phyloP scores from a whole-genome alignment of 2,329 filamentous ascomycete genomes.

The Diaporthe sp. region DNA sequence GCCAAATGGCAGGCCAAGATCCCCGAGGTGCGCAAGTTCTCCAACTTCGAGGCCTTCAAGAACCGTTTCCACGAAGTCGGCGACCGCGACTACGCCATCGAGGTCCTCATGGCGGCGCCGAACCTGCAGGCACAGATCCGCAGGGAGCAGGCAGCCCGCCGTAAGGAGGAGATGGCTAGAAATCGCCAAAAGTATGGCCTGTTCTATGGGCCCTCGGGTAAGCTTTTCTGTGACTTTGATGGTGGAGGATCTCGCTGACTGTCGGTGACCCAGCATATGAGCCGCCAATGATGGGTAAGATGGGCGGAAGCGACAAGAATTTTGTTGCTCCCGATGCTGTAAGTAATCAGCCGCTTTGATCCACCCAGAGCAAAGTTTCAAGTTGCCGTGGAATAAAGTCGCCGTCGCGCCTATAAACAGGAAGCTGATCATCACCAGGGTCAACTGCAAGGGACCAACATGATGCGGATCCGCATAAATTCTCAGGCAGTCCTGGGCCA shows the following conservation, averaged over 20 bases:
- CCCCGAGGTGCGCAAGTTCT: conserved; percentile 17
- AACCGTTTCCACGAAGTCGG: conserved; percentile 1
- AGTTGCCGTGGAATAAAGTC: neutral
- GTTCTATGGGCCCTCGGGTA: neutral
- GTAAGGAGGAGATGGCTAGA: conserved; percentile 26
- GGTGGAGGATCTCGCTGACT: neutral
- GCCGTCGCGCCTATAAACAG: neutral
- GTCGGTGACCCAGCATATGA: neutral
- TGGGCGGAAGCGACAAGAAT: conserved; percentile 10
- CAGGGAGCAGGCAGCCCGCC: conserved; percentile 19
- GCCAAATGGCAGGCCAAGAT: conserved; percentile 21
- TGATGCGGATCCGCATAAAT: conserved; percentile 27
- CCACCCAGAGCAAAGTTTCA: neutral
- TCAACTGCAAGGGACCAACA: conserved; percentile 14
- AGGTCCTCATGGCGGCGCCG: conserved; percentile 16
- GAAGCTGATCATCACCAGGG: conserved; percentile 1
- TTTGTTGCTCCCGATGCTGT: conserved; percentile 11
- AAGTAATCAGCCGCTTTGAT: neutral
- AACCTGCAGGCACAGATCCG: conserved; percentile 19
- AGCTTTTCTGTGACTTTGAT: neutral
- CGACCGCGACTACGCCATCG: conserved; percentile 20
- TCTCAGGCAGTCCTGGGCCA: conserved; percentile 15
- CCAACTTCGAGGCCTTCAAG: conserved; percentile 18
- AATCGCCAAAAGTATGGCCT: neutral
- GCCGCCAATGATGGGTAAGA: conserved; percentile 1